Evolutionary conservation across 805 yeast species (phyloP).

Genomic region (Yarrowia sp.): DNA sequence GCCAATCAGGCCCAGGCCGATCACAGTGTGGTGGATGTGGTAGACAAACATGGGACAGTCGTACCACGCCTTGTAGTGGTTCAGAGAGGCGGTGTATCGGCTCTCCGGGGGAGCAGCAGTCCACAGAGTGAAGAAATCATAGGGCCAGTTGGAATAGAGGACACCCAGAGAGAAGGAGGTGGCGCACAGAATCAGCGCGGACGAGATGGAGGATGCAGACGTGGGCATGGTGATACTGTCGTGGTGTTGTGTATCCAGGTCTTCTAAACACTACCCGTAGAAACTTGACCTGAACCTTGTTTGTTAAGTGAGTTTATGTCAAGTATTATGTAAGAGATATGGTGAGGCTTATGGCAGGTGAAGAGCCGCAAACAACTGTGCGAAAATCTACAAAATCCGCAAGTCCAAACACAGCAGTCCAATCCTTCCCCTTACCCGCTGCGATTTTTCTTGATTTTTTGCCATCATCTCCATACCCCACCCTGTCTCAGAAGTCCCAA

Average conservation of each 20-base stretch:
- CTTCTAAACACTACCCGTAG: too few species aligned
- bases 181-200: constrained; percentile 41
- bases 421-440: too few species aligned
- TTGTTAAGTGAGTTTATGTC: too few species aligned
- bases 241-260: too few species aligned
- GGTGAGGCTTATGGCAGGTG: too few species aligned
- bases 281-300: too few species aligned
- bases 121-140: constrained; percentile 77
- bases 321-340: too few species aligned
- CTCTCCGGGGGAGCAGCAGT: constrained; percentile 47
- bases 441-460: too few species aligned
- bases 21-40: constrained; percentile 60
- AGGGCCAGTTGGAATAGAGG: constrained; percentile 73
- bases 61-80: constrained; percentile 76
- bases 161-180: constrained; percentile 80
- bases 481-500: background rate
- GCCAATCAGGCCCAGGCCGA: constrained; percentile 68
- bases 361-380: too few species aligned
- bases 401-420: too few species aligned
- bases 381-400: too few species aligned
- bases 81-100: constrained; percentile 60
- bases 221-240: constrained; percentile 39
- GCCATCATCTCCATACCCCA: background rate
- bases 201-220: constrained; percentile 37
- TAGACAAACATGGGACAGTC: constrained; percentile 57